phyloP scores from a whole-genome alignment of 2,329 filamentous ascomycete species.

The Clonostachys sp. region DNA sequence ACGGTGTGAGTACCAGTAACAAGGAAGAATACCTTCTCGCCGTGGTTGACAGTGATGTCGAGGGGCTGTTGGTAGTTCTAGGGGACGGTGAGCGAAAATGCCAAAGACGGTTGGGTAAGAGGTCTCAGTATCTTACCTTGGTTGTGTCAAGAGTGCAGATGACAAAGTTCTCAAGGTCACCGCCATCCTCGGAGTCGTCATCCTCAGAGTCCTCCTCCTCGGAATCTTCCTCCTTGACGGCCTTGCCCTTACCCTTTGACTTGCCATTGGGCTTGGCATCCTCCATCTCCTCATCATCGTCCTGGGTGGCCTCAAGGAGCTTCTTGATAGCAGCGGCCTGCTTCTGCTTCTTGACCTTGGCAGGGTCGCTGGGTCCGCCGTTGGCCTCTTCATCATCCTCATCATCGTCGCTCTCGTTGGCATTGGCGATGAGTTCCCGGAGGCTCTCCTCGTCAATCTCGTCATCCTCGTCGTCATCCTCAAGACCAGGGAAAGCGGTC shows the following conservation, averaged over 20 bases:
- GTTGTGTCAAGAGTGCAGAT: conserved; percentile 93
- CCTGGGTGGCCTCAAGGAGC: conserved; percentile 64
- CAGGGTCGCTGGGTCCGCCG: conserved; percentile 85
- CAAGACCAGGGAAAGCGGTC: conserved; percentile 53
- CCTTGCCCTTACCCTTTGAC: conserved; percentile 66
- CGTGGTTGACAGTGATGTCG: conserved; percentile 85
- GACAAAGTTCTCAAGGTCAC: conserved; percentile 82
- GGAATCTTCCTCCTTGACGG: conserved; percentile 59
- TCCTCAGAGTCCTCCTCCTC: conserved; percentile 36
- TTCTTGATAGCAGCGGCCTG: conserved; percentile 73
- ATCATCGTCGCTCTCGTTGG: conserved; percentile 42
- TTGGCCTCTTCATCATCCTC: conserved; percentile 65
- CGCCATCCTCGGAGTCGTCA: conserved; percentile 56
- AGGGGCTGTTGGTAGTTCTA: conserved; percentile 94
- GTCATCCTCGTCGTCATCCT: conserved; percentile 55
- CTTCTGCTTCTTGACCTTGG: conserved; percentile 83
- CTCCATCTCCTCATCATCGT: conserved; percentile 70
- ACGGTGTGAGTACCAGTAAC: conserved; percentile 86
- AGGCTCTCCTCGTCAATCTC: conserved; percentile 59
- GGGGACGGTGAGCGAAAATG: not conserved
- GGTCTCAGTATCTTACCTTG: conserved; percentile 56
- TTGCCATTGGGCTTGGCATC: conserved; percentile 59
- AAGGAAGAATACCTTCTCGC: conserved; percentile 88
- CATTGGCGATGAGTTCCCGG: conserved; percentile 52
- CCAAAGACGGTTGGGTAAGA: not conserved